phyloP scores from a whole-genome alignment of 352 stramenopile genomes.

The Thalassiosira sp. region DNA sequence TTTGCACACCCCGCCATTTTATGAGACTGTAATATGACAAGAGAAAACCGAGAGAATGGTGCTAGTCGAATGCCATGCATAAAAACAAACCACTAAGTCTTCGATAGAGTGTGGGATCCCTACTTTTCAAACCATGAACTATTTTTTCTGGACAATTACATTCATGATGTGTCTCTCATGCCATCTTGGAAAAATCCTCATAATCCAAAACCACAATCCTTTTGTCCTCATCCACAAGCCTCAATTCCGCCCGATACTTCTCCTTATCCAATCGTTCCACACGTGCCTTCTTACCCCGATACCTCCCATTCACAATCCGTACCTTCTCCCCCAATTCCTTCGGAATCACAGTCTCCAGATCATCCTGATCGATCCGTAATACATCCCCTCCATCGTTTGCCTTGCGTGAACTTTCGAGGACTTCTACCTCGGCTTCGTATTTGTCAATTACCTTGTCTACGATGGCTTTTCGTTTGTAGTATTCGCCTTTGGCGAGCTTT shows the following conservation, averaged over 20 bases:
- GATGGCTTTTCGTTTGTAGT: conserved; percentile 83
- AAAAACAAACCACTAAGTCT: no score
- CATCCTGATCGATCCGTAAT: conserved; percentile 79
- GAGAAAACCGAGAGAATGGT: no score
- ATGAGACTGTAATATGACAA: no score
- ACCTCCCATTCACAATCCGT: conserved; percentile 78
- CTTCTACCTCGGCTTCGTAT: conserved; percentile 71
- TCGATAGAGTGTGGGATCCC: no score
- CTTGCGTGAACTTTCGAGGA: conserved; percentile 49
- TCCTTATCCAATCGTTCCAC: conserved; percentile 65
- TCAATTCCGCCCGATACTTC: conserved; percentile 55
- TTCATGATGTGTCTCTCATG: no score
- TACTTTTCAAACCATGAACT: no score
- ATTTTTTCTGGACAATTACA: no score
- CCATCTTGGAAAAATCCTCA: conserved; percentile 68
- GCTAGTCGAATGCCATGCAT: no score
- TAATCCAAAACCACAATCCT: conserved; percentile 64
- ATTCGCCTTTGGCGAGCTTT: conserved; percentile 86
- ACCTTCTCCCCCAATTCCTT: conserved; percentile 70
- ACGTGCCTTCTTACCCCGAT: conserved; percentile 63
- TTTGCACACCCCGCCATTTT: no score
- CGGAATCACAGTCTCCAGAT: conserved; percentile 84
- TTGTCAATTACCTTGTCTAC: conserved; percentile 75
- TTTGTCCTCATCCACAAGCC: conserved; percentile 49
- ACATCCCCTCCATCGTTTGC: conserved; percentile 61